Evolutionary conservation across 164 flowering plant genomes (phyloP).

Genomic region (Tetrastigma voinierianum): DNA sequence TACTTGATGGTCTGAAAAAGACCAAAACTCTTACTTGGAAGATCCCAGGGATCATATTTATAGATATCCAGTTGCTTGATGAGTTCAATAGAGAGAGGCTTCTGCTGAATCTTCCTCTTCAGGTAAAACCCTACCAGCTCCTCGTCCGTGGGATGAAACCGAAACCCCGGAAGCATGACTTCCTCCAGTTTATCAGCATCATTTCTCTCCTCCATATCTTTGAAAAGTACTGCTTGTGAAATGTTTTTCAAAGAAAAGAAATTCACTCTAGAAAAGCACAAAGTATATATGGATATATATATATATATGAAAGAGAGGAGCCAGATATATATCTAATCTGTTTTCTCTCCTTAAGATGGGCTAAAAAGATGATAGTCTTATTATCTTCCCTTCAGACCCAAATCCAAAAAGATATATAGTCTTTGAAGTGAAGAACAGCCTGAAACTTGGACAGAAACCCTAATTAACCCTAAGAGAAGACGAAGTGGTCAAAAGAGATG

Average conservation of each 20-base stretch:
- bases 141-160: slow-evolving; percentile 89
- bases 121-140: slow-evolving; percentile 78
- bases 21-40: slow-evolving; percentile 56
- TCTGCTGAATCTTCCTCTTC: slow-evolving; percentile 65
- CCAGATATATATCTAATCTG: too few relatives aligned
- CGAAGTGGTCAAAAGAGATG: not conserved
- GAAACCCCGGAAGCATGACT: slow-evolving; percentile 68
- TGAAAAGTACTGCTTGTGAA: too few relatives aligned
- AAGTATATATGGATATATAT: too few relatives aligned
- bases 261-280: too few relatives aligned
- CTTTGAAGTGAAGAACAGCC: slow-evolving; percentile 2
- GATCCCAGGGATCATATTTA: slow-evolving; percentile 86
- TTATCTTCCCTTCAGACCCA: too few relatives aligned
- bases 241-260: too few relatives aligned
- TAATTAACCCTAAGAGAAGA: slow-evolving; percentile 3
- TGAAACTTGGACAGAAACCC: slow-evolving; percentile 4
- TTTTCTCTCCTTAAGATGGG: not conserved
- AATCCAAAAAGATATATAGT: not conserved
- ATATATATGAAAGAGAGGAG: too few relatives aligned
- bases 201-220: slow-evolving; percentile 41
- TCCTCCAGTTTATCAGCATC: slow-evolving; percentile 52
- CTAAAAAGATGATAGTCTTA: too few relatives aligned
- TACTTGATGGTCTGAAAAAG: too few relatives aligned
- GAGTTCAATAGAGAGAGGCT: slow-evolving; percentile 63
- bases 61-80: slow-evolving; percentile 77